These are phyloP conservation scores for Sicyos baderoa DNA, from an alignment of 306 rosid genomes.

Conservation along the genomic window DNA sequence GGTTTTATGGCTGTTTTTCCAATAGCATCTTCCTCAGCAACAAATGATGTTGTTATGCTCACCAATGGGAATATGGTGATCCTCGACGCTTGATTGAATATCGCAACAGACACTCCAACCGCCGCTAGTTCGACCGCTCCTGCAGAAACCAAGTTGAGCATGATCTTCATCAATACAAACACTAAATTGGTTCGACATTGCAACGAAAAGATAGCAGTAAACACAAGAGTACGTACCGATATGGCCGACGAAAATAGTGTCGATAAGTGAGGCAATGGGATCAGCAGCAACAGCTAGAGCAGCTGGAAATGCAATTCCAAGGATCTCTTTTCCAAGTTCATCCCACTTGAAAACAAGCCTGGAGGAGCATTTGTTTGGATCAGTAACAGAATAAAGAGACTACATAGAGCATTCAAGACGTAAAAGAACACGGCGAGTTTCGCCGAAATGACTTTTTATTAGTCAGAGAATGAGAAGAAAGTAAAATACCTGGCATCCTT, in stretches of 20 bases:
- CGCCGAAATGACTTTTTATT: background rate
- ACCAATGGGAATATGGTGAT: slow-evolving; percentile 87
- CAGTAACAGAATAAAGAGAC: background rate
- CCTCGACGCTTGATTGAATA: slow-evolving; percentile 92
- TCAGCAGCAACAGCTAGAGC: slow-evolving; percentile 96
- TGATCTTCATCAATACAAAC: background rate
- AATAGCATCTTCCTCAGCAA: slow-evolving; percentile 84
- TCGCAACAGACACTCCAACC: slow-evolving; percentile 82
- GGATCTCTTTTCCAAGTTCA: slow-evolving; percentile 56
- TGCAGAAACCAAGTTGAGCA: slow-evolving; percentile 19
- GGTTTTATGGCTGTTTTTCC: slow-evolving; percentile 27
- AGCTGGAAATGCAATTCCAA: slow-evolving; percentile 82
- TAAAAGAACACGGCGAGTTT: background rate
- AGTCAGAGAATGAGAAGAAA: background rate
- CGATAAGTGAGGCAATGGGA: slow-evolving; percentile 95
- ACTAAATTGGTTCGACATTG: background rate
- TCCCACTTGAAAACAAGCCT: slow-evolving; percentile 74
- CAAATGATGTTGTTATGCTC: slow-evolving; percentile 90
- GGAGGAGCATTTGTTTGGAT: background rate
- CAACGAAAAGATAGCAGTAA: background rate
- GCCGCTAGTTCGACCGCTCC: slow-evolving; percentile 96
- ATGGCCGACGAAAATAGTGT: slow-evolving; percentile 95
- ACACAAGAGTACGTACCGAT: slow-evolving; percentile 40
- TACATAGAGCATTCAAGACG: background rate
- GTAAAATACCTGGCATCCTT: slow-evolving; percentile 61